These are phyloP conservation scores for Ogataea glucozyma DNA, from an alignment of 805 yeast genomes.

Conservation along the genomic window DNA sequence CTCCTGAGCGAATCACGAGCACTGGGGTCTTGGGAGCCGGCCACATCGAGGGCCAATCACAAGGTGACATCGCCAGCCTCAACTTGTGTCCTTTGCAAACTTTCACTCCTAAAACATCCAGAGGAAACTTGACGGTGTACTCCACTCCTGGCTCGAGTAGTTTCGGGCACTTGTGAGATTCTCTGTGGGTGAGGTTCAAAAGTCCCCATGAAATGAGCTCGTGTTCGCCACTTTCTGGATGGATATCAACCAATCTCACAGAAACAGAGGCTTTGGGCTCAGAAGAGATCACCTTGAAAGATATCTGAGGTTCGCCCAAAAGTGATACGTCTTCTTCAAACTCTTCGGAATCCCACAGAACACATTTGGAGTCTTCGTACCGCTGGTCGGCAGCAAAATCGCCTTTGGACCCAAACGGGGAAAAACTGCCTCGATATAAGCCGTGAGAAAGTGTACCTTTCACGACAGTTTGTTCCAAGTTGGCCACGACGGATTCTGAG, in stretches of 20 bases:
- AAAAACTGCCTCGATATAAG: slow-evolving; percentile 42
- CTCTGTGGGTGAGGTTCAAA: slow-evolving; percentile 41
- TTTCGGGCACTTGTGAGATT: slow-evolving; percentile 41
- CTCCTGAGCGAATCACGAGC: slow-evolving; percentile 33
- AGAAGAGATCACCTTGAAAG: slow-evolving; percentile 35
- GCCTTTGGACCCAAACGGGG: slow-evolving; percentile 46
- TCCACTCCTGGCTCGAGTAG: slow-evolving; percentile 31
- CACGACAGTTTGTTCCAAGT: slow-evolving; percentile 1
- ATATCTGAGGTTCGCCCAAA: slow-evolving; percentile 39
- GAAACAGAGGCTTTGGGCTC: slow-evolving; percentile 38
- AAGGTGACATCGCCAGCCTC: slow-evolving; percentile 41
- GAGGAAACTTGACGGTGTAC: slow-evolving; percentile 35
- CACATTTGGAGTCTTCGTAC: slow-evolving; percentile 41
- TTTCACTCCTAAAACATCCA: slow-evolving; percentile 42
- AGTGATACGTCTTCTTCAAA: slow-evolving; percentile 29
- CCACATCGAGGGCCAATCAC: slow-evolving; percentile 50
- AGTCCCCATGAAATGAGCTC: slow-evolving; percentile 46
- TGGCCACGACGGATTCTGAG: background rate
- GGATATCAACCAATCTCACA: slow-evolving; percentile 40
- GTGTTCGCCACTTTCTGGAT: slow-evolving; percentile 35
- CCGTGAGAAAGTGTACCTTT: slow-evolving; percentile 37
- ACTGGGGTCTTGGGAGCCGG: slow-evolving; percentile 42
- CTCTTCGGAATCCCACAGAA: slow-evolving; percentile 35
- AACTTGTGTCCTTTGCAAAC: slow-evolving; percentile 38
- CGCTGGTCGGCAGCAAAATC: slow-evolving; percentile 46